Evolutionary conservation across 2,329 filamentous ascomycete genomes (phyloP), one percentile per base, ranked within the genome.

Genomic region (Epicoccum sorghinum): DNA sequence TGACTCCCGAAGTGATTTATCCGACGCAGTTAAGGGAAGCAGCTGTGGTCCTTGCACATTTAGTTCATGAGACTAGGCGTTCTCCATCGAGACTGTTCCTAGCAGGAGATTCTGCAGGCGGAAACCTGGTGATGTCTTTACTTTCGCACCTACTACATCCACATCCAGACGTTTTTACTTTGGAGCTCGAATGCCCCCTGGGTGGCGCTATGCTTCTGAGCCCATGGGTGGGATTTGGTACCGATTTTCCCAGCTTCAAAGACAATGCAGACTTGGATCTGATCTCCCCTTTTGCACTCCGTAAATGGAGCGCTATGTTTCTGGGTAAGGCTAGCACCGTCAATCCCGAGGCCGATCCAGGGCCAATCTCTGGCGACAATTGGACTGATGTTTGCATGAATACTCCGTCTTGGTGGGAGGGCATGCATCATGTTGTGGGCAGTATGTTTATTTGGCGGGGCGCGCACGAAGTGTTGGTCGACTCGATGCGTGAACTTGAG

Each of bases 111-210:
- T 60, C 57, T 12, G 54, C 57, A 25, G 57, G 57, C 10, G 57
- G 47, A 0, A 58, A 57, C 43, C 43, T 70, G 8, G 54, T 52
- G 2, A 10, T 69, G 8, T 45, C 57, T n/a, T 33, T 70, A 0
- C 55, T 70, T 2, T 66, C 66, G 13, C 67, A 70, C 47, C 14
- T 68, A 2, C 52, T 68, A 5, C 61, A 68, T 41, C 62, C 65
- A 8, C 64, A 64, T 40, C 60, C 62, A 22, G 49, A 62, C n/a
- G 55, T 66, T 1, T 43, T 53, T 3, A 24, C 36, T 2, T 29
- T 68, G 12, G 43, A 59, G 24, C 50, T 70, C 36, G 47, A 56
- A 27, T 22, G 9, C 42, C 59, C 46, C 23, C 38, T 51, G 2
- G 49, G 55, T 13, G 55, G 58, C n/a, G 40, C 33, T 23, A 22